A percentile compares a stretch with the other conserved stretches of the same genome.
phyloP scores from a whole-genome alignment of 139 green algal species.

The Mesotaenium endlicherianum region DNA sequence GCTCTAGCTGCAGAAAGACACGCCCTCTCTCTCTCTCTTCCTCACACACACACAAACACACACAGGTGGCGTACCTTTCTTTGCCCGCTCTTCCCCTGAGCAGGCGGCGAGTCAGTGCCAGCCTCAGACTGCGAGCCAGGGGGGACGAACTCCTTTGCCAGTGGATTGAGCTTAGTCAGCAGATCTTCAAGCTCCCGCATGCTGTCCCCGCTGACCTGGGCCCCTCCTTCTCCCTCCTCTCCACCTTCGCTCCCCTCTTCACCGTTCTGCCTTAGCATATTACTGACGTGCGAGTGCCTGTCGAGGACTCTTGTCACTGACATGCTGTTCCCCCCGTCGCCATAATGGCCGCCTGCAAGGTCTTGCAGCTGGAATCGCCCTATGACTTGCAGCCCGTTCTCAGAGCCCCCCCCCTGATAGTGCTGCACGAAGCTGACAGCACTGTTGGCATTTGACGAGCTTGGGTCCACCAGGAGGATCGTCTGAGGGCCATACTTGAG shows the following conservation, averaged over 20 bases:
- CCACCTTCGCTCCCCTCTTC: not conserved
- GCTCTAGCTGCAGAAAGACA: too few relatives aligned
- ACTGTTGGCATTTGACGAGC: not conserved
- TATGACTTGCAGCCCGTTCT: constrained; percentile 2
- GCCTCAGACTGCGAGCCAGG: constrained; percentile 3
- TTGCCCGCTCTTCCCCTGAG: not conserved
- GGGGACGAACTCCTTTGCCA: constrained; percentile 52
- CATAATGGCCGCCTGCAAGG: not conserved
- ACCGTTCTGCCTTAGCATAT: not conserved
- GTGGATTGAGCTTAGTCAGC: constrained; percentile 54
- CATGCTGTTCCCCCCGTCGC: not conserved
- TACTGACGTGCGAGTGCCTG: not conserved
- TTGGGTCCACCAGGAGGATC: constrained; percentile 1
- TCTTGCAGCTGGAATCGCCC: not conserved
- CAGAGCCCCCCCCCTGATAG: not conserved
- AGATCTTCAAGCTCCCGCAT: constrained; percentile 48
- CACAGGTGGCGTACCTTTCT: constrained; percentile 30
- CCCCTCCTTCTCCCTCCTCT: not conserved
- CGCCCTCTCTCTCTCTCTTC: not conserved
- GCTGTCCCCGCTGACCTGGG: not conserved
- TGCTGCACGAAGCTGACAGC: constrained; percentile 27
- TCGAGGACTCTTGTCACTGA: not conserved
- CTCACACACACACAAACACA: too few relatives aligned
- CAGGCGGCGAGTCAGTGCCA: not conserved
- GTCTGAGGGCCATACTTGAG: not conserved